Conservation (phyloP, 2,329 filamentous ascomycete genomes). For the Aspergillus sp. region DNA sequence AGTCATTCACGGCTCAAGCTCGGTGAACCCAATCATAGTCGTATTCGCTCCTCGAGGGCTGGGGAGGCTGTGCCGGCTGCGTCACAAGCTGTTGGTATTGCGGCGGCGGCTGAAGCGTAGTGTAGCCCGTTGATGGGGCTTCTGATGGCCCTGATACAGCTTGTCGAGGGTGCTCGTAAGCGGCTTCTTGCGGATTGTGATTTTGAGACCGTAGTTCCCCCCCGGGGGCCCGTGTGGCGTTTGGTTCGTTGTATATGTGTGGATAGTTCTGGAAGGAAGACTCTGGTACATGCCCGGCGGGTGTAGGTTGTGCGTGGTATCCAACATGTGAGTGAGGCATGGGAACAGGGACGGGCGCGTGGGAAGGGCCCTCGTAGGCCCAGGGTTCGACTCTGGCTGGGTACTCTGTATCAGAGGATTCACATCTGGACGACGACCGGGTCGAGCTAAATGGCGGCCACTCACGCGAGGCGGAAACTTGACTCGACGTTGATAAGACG, state of each 20-base stretch:
- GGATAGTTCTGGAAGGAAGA: constrained; percentile 27
- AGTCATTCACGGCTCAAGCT: constrained; percentile 14
- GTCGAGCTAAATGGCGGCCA: constrained; percentile 35
- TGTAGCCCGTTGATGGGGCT: constrained; percentile 21
- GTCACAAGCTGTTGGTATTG: constrained; percentile 19
- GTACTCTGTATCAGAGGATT: constrained; percentile 34
- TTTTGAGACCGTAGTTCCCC: constrained; percentile 20
- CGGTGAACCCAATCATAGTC: constrained; percentile 26
- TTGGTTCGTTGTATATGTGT: constrained; percentile 23
- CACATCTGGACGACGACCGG: constrained; percentile 33
- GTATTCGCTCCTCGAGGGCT: constrained; percentile 20
- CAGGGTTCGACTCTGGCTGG: constrained; percentile 31
- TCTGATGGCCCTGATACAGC: constrained; percentile 28
- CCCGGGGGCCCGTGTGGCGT: constrained; percentile 19
- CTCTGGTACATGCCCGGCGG: constrained; percentile 21
- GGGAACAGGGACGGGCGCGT: constrained; percentile 21
- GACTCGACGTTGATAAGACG: constrained; percentile 30
- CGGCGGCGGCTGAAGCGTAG: constrained; percentile 19
- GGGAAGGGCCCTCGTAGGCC: constrained; percentile 25
- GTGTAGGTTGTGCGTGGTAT: constrained; percentile 22
- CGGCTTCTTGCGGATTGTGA: constrained; percentile 19
- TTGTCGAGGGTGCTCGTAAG: constrained; percentile 24
- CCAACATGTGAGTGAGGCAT: constrained; percentile 26
- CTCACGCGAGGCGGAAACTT: constrained; percentile 32
- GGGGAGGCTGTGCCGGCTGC: constrained; percentile 12